Conservation (phyloP, 331 rosid species). For the Acacia concinna region DNA sequence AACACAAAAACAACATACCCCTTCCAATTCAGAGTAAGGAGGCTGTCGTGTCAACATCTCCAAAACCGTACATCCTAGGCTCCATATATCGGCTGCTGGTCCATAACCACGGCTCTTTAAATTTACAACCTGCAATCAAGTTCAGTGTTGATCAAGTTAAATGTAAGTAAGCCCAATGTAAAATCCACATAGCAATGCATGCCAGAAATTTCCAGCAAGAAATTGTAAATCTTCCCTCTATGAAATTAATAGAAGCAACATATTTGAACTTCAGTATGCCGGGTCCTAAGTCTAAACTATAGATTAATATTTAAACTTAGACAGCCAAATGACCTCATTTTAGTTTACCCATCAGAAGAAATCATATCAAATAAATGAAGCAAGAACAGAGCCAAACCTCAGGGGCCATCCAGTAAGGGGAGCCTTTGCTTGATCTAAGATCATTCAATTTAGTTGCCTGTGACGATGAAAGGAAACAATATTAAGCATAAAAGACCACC, state of each 20-base stretch:
- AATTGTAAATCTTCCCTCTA: background rate
- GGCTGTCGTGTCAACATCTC: conserved; percentile 75
- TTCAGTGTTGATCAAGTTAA: conserved; percentile 22
- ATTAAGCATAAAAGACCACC: background rate
- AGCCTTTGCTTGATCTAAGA: conserved; percentile 62
- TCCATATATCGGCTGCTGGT: conserved; percentile 96
- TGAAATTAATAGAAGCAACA: background rate
- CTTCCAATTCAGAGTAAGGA: conserved; percentile 81
- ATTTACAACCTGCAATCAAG: conserved; percentile 72
- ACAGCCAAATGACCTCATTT: background rate
- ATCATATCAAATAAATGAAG: conserved; percentile 10
- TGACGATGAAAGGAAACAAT: conserved; percentile 15
- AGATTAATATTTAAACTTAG: background rate
- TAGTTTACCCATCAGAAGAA: background rate
- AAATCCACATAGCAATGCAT: background rate
- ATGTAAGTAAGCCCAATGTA: background rate
- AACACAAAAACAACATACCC: conserved; percentile 53
- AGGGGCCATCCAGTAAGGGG: conserved; percentile 72
- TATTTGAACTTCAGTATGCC: background rate
- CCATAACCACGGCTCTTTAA: conserved; percentile 69
- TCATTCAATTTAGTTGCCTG: conserved; percentile 56
- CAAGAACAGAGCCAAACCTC: conserved; percentile 46
- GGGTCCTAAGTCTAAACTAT: background rate
- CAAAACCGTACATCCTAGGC: conserved; percentile 96
- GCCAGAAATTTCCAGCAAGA: background rate